phyloP scores from a whole-genome alignment of 768 basidiomycete species.

The Lepiota brunneoincarnata region DNA sequence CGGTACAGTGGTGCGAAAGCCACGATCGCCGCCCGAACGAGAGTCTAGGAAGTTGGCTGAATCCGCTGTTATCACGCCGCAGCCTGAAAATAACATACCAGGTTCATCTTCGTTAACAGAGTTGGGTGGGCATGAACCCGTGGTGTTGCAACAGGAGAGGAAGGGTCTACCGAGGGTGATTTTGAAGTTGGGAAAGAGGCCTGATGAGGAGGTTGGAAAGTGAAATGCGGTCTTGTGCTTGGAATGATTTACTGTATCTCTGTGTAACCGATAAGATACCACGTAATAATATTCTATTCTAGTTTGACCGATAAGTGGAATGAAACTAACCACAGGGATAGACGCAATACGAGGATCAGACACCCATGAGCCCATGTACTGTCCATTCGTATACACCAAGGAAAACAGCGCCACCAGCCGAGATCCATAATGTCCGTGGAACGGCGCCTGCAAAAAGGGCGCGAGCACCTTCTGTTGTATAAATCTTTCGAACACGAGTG shows the following conservation, averaged over 20 bases:
- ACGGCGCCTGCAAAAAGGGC: slow-evolving; percentile 87
- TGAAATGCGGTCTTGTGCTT: not conserved
- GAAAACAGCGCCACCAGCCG: slow-evolving; percentile 94
- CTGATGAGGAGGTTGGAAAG: slow-evolving; percentile 4
- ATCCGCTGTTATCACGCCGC: slow-evolving; percentile 12
- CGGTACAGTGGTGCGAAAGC: not conserved
- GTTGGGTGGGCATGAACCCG: slow-evolving; percentile 13
- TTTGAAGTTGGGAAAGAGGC: slow-evolving; percentile 52
- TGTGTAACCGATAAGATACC: not conserved
- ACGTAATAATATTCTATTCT: not conserved
- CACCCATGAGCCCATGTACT: slow-evolving; percentile 46
- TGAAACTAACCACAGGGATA: slow-evolving; percentile 7
- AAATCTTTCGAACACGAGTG: slow-evolving; percentile 63
- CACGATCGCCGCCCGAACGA: slow-evolving; percentile 10
- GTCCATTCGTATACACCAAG: slow-evolving; percentile 94
- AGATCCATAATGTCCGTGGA: slow-evolving; percentile 95
- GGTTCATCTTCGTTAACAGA: slow-evolving; percentile 5
- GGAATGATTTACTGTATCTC: not conserved
- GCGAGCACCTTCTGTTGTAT: slow-evolving; percentile 60
- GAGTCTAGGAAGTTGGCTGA: no score
- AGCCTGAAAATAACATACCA: slow-evolving; percentile 15
- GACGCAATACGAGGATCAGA: slow-evolving; percentile 14
- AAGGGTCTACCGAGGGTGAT: slow-evolving; percentile 57
- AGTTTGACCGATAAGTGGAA: not conserved
- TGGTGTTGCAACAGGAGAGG: slow-evolving; percentile 13